Percentiles rank a stretch among this genome's conserved stretches.
Conservation (phyloP, 345 rosid species). For the Melastoma malabathricum region DNA sequence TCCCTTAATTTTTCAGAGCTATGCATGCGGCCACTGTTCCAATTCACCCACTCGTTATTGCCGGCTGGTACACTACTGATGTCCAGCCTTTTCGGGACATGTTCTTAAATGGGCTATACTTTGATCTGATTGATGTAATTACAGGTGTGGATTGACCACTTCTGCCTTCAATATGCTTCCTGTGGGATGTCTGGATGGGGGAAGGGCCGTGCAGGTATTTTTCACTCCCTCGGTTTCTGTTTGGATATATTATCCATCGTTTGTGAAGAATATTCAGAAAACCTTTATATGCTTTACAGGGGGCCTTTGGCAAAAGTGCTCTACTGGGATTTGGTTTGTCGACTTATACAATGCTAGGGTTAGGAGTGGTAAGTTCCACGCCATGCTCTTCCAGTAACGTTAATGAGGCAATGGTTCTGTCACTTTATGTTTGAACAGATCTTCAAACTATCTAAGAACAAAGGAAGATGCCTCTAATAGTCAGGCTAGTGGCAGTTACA, state of each 20-base stretch:
- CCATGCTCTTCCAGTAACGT: too few relatives aligned
- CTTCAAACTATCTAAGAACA: too few relatives aligned
- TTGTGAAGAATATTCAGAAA: neutral
- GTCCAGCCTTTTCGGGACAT: too few relatives aligned
- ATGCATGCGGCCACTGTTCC: constrained; percentile 79
- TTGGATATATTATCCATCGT: too few relatives aligned
- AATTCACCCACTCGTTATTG: constrained; percentile 86
- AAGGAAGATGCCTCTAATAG: too few relatives aligned
- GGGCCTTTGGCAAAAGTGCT: constrained; percentile 72
- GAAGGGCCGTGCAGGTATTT: constrained; percentile 86
- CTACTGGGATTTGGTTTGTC: constrained; percentile 58
- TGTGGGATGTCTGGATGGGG: constrained; percentile 92
- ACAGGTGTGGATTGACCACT: constrained; percentile 93
- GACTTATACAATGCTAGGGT: constrained; percentile 71
- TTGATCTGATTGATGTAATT: neutral
- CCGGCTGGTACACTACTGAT: constrained; percentile 57
- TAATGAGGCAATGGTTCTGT: too few relatives aligned
- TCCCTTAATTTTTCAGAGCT: constrained; percentile 34
- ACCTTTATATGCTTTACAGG: constrained; percentile 23
- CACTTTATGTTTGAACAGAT: too few relatives aligned
- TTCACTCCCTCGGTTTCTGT: constrained; percentile 1
- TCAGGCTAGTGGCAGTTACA: too few relatives aligned
- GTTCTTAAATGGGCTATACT: too few relatives aligned
- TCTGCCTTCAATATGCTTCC: constrained; percentile 95
- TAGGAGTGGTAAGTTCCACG: constrained; percentile 60